phyloP scores from a whole-genome alignment of 106 monocot genomes.

The Dioscorea alata region DNA sequence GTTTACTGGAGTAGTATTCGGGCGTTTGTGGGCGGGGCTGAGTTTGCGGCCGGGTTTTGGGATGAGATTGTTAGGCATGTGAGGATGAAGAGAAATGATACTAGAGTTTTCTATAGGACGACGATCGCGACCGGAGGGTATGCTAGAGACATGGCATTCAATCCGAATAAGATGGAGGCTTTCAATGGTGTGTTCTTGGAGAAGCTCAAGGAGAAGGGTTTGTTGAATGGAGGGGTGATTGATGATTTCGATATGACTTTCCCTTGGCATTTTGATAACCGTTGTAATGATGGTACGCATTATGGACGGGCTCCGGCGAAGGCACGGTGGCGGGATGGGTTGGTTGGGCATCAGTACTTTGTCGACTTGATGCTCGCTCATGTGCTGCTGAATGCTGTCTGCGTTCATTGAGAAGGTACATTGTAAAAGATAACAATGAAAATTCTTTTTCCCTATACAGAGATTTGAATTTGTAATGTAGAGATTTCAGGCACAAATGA shows the following conservation, averaged over 20 bases:
- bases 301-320: conserved; percentile 77
- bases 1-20: conserved; percentile 52
- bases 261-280: conserved; percentile 93
- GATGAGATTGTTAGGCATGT: conserved; percentile 29
- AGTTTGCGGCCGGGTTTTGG: conserved; percentile 74
- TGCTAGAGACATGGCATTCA: conserved; percentile 77
- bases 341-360: conserved; percentile 88
- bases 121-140: conserved; percentile 82
- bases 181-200: conserved; percentile 74
- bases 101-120: conserved; percentile 74
- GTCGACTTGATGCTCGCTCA: conserved; percentile 91
- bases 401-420: conserved; percentile 9
- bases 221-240: conserved; percentile 66
- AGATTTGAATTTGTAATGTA: too few relatives aligned
- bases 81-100: conserved; percentile 8
- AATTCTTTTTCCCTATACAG: too few relatives aligned
- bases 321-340: conserved; percentile 69
- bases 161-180: conserved; percentile 88
- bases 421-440: too few relatives aligned
- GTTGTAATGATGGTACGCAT: conserved; percentile 89
- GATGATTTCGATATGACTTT: conserved; percentile 96
- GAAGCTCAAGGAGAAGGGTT: conserved; percentile 51
- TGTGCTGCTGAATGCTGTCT: conserved; percentile 77
- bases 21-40: conserved; percentile 45
- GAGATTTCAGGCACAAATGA: too few relatives aligned